Evolutionary conservation across 805 yeast genomes (phyloP), one percentile per base, ranked within the genome.

Genomic region (Yamadazyma phyllophila): DNA sequence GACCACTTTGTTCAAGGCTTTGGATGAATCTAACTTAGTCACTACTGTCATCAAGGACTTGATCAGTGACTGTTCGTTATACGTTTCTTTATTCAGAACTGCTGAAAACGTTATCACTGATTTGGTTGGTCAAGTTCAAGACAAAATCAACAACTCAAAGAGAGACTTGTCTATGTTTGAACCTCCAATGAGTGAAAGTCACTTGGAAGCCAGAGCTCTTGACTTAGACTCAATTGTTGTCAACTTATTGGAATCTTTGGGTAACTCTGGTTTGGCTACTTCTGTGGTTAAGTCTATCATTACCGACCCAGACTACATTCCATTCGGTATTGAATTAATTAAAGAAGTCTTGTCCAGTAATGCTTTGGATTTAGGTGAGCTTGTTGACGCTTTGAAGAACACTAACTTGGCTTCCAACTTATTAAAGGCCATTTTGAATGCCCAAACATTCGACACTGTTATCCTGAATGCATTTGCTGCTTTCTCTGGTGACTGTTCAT

Each of bases 211-310:
- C 14, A 44, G 49, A 24, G 39, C 36, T 30, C 44, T 53, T n/a
- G 53, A 38, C 14, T 39, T 52, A 17, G 66, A 60, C 46, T 56
- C 56, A 10, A 57, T 70, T 24, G 60, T 69, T 11, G 60, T 61
- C 27, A 66, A 67, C 41, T 56, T 71, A 42, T 64, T 71, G 53
- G 66, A 71, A 46, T 67, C 73, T n/a, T 62, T 71, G 54, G 70
- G 60, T 20, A 46, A 59, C 27, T 69, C 74, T 12, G 76, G 76
- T n/a, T 66, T 71, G 48, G 74, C 69, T 7, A 47, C 65, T 17
- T 63, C 66, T 20, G 73, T 71, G 10, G 70, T 71, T 43, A 59
- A 60, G 53, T 54, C 71, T 33, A 64, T 69, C 24, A 57, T 70
- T 45, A 66, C 73, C n/a, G 74, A 70, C 54, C 27, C 64, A 20